Base-by-base conservation (phyloP, 176 grass and related monocot genomes). In the Paspalum notatum region DNA sequence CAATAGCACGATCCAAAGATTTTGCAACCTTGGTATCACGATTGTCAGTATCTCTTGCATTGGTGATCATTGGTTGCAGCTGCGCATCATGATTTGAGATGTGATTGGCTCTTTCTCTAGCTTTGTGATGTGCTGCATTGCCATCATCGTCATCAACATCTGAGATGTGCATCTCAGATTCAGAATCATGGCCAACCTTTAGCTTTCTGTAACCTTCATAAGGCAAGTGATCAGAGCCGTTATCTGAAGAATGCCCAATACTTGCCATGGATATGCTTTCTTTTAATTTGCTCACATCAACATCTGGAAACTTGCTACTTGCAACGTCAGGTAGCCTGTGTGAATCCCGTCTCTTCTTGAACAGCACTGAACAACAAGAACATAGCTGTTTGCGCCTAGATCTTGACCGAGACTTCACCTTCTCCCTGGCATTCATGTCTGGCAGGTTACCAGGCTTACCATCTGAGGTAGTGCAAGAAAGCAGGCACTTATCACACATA, bases 401-500 rank as follows among this genome's bases (percentile, higher is more conserved):
- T 44, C 47, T 17, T 0, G 25, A 7, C n/a, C 52, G 61, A 74
- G 44, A 39, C 70, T 78, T 66, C 18, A 46, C 50, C 79, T 82
- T 81, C 73, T 89, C 79, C 73, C 72, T 70, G 14, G 13, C n/a
- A n/a, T 72, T 78, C 47, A 76, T 69, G 52, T 42, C 57, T 60
- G 69, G 72, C 47, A 62, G 63, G 72, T 78, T 83, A 61, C 51
- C 49, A 13, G 25, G 66, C 46, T 85, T 77, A 24, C 66, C 44
- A 58, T 77, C 74, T 13, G 59, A 54, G 26, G 82, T 60, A 62
- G 27, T 64, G 62, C 75, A 87, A 65, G 90, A 91, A 85, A 82
- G 22, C 32, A 86, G 68, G 57, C 97, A 96, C 39, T 46, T 84
- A 55, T 85, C 72, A 45, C 97, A 99, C 32, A 95, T 70, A 65